Evolutionary conservation across 176 grass and related monocot genomes (phyloP).

Genomic region (Musa troglodytarum): DNA sequence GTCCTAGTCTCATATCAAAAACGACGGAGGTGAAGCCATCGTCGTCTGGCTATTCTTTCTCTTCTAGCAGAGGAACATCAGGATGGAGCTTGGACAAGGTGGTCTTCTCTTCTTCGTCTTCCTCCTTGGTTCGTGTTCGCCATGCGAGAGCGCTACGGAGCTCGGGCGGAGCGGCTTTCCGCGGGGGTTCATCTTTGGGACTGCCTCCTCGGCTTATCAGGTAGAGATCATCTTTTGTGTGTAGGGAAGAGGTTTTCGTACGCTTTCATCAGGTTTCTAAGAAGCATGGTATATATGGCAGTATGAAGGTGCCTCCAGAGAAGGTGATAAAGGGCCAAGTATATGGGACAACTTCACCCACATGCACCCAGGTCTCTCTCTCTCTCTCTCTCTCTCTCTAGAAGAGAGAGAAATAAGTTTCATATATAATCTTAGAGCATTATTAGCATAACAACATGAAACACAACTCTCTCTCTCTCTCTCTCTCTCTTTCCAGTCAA

Average conservation of each 20-base stretch:
- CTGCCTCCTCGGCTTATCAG: conserved; percentile 78
- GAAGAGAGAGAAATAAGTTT: background rate
- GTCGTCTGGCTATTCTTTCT: no score
- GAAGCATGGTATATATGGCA: conserved; percentile 14
- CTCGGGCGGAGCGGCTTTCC: conserved; percentile 40
- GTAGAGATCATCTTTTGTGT: background rate
- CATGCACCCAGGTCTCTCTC: conserved; percentile 50
- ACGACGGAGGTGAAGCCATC: no score
- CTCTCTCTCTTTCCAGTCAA: background rate
- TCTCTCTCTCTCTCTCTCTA: background rate
- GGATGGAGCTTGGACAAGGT: background rate
- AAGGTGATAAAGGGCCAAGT: conserved; percentile 55
- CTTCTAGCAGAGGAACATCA: background rate
- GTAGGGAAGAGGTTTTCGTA: background rate
- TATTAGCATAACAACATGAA: background rate
- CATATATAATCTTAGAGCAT: background rate
- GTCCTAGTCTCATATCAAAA: no score
- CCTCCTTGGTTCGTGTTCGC: background rate
- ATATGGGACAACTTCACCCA: conserved; percentile 87
- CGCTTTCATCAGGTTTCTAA: background rate
- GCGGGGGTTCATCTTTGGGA: conserved; percentile 55
- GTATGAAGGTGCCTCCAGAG: conserved; percentile 65
- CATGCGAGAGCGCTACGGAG: background rate
- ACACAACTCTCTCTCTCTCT: background rate
- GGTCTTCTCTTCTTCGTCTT: background rate